A percentile compares a stretch with the other conserved stretches of the same genome.
These are phyloP conservation scores for Cicer yamashitae DNA, from an alignment of 306 rosid genomes.

Conservation along the genomic window DNA sequence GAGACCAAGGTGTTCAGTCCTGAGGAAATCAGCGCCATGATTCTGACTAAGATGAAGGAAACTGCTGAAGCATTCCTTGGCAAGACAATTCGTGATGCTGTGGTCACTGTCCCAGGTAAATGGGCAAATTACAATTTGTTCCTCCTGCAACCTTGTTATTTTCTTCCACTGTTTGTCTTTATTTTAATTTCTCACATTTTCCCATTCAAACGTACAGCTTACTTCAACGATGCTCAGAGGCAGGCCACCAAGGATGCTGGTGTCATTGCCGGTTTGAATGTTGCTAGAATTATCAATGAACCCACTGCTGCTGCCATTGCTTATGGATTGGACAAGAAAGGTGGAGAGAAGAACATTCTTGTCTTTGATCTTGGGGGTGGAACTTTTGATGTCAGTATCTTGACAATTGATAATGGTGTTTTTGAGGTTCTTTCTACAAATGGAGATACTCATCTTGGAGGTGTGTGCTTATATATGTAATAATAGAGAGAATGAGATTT, in stretches of 20 bases:
- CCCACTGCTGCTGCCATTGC: slow-evolving; percentile 99
- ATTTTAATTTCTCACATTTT: slow-evolving; percentile 5
- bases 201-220: slow-evolving; percentile 60
- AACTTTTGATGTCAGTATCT: slow-evolving; percentile 94
- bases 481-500: background rate
- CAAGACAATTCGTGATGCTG: slow-evolving; percentile 86
- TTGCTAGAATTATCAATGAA: slow-evolving; percentile 95
- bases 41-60: slow-evolving; percentile 91
- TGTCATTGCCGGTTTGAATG: slow-evolving; percentile 90
- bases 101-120: slow-evolving; percentile 94
- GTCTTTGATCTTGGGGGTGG: slow-evolving; percentile 99
- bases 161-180: background rate
- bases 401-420: slow-evolving; percentile 98
- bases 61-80: slow-evolving; percentile 98
- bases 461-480: slow-evolving; percentile 46
- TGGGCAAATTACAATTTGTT: slow-evolving; percentile 2
- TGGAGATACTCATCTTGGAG: slow-evolving; percentile 99
- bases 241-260: slow-evolving; percentile 99
- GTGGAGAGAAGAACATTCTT: slow-evolving; percentile 98
- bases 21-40: slow-evolving; percentile 94
- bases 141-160: background rate
- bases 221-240: slow-evolving; percentile 99
- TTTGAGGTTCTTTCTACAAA: slow-evolving; percentile 96
- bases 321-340: slow-evolving; percentile 96
- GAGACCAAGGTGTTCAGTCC: slow-evolving; percentile 98